Conservation (phyloP, 2,329 filamentous ascomycete genomes). For the Aphanocladium album region DNA sequence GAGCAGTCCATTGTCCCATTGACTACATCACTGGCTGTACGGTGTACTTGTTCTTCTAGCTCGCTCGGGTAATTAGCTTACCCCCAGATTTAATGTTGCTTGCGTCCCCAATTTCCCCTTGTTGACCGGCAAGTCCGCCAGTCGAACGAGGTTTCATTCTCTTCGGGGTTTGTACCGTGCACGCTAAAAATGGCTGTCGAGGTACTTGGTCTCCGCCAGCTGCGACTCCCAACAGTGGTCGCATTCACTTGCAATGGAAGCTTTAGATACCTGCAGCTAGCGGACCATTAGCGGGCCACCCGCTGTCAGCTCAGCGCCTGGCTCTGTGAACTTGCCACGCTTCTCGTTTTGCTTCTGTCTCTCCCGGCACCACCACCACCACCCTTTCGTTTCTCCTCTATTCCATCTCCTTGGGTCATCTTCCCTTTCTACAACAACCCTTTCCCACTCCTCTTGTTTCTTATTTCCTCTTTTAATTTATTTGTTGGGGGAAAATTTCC, state of each 20-base stretch:
- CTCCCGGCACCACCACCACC: neutral
- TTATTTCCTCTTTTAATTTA: slow-evolving; percentile 1
- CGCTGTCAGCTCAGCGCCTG: slow-evolving; percentile 5
- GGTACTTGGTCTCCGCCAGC: neutral
- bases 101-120: neutral
- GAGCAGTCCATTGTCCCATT: neutral
- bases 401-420: slow-evolving; percentile 1
- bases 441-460: neutral
- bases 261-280: too few species aligned
- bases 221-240: neutral
- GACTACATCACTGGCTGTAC: neutral
- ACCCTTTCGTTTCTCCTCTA: slow-evolving; percentile 7
- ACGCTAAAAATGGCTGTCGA: neutral
- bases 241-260: neutral
- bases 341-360: slow-evolving; percentile 7
- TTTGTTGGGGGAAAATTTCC: neutral
- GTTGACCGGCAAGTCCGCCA: neutral
- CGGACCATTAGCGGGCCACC: neutral
- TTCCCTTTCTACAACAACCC: neutral
- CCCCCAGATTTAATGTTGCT: neutral
- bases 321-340: slow-evolving; percentile 8
- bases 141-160: neutral
- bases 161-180: neutral
- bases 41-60: neutral
- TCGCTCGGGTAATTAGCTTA: neutral